Percentiles rank a stretch among this genome's conserved stretches.
These are phyloP conservation scores for Agastache rugosa DNA, from an alignment of 257 asterid genomes.

Conservation along the genomic window DNA sequence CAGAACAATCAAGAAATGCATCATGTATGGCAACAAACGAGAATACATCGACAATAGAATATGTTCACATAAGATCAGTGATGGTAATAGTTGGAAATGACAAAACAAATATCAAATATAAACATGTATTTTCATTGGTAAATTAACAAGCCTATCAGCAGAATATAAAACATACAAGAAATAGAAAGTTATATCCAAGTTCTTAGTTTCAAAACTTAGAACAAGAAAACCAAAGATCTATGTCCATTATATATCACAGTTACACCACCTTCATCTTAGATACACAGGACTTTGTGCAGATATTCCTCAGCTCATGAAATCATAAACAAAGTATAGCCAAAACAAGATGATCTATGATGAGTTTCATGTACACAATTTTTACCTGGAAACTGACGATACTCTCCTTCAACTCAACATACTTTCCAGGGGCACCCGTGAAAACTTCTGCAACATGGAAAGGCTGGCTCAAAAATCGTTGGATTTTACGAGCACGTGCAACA, in stretches of 20 bases:
- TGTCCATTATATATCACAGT: background rate
- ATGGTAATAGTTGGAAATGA: background rate
- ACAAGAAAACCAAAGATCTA: background rate
- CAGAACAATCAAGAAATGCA: constrained; percentile 27
- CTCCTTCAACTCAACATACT: constrained; percentile 96
- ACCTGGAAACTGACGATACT: constrained; percentile 96
- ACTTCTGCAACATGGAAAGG: constrained; percentile 99
- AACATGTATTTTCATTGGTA: background rate
- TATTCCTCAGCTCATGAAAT: background rate
- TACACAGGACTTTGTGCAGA: background rate
- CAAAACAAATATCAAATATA: no score
- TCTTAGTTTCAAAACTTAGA: background rate
- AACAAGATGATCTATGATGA: background rate
- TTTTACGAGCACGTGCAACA: constrained; percentile 99
- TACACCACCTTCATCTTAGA: background rate
- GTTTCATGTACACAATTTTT: constrained; percentile 21
- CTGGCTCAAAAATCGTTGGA: constrained; percentile 88
- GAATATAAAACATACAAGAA: background rate
- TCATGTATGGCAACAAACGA: background rate
- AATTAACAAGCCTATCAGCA: background rate
- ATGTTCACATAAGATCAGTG: background rate
- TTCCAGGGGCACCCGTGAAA: constrained; percentile 97
- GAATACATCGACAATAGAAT: background rate
- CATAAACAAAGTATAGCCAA: background rate
- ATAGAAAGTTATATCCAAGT: background rate